A percentile compares a stretch with the other conserved stretches of the same genome.
Conservation (phyloP, 768 basidiomycete species). For the Lentinula raphanica region DNA sequence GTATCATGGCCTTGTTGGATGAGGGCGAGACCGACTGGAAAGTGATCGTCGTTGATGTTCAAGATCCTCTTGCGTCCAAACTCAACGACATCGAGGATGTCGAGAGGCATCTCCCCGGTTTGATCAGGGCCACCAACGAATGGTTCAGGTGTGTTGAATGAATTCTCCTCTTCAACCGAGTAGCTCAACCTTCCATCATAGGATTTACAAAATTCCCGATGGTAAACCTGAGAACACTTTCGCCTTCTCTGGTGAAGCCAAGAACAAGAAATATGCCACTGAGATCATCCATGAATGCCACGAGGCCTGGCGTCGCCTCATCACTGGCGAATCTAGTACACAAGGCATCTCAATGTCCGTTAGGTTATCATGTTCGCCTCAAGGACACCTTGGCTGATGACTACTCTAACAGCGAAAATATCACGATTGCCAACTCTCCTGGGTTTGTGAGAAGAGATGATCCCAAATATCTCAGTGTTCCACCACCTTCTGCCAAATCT, state of each 20-base stretch:
- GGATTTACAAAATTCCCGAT: slow-evolving; percentile 95
- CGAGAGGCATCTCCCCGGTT: slow-evolving; percentile 93
- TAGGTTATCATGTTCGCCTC: background rate
- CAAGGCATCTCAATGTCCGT: slow-evolving; percentile 86
- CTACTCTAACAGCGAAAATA: slow-evolving; percentile 58
- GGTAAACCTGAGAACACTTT: slow-evolving; percentile 97
- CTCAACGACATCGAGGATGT: slow-evolving; percentile 99
- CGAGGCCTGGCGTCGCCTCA: slow-evolving; percentile 95
- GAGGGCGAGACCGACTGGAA: slow-evolving; percentile 99
- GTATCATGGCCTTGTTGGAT: slow-evolving; percentile 98
- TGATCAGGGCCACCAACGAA: slow-evolving; percentile 96
- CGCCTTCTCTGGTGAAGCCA: slow-evolving; percentile 98
- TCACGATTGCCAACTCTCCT: slow-evolving; percentile 69
- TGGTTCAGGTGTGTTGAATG: slow-evolving; percentile 79
- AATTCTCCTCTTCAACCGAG: background rate
- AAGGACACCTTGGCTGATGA: background rate
- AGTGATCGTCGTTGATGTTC: slow-evolving; percentile 95
- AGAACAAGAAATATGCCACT: slow-evolving; percentile 99
- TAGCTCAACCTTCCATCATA: slow-evolving; percentile 22
- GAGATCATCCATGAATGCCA: slow-evolving; percentile 99
- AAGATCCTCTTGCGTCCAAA: slow-evolving; percentile 92
- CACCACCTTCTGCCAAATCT: slow-evolving; percentile 75
- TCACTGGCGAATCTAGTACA: slow-evolving; percentile 65
- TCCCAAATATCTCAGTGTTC: slow-evolving; percentile 57
- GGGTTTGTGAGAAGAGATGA: slow-evolving; percentile 63